Conservation (phyloP, 2,329 filamentous ascomycete species). For the Cadophora malorum region DNA sequence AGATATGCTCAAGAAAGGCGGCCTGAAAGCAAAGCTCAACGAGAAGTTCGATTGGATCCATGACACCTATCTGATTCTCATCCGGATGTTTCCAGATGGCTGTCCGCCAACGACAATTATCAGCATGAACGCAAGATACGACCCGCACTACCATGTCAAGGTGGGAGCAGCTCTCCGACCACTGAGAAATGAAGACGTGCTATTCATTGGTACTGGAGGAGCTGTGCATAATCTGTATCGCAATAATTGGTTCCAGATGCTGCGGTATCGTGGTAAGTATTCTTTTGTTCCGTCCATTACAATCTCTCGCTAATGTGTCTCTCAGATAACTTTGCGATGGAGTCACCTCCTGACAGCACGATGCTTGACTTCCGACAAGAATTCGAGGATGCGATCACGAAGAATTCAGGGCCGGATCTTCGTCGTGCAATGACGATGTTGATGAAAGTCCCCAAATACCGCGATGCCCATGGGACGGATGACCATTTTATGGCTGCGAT, state of each 20-base stretch:
- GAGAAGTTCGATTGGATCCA: constrained; percentile 73
- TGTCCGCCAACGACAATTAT: constrained; percentile 70
- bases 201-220: constrained; percentile 65
- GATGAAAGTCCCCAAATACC: constrained; percentile 71
- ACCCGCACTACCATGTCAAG: constrained; percentile 61
- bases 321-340: constrained; percentile 65
- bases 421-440: constrained; percentile 62
- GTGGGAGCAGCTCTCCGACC: constrained; percentile 63
- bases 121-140: constrained; percentile 60
- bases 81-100: constrained; percentile 70
- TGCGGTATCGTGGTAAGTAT: constrained; percentile 45
- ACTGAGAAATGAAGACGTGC: constrained; percentile 59
- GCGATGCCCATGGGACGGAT: constrained; percentile 72
- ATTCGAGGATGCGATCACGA: constrained; percentile 64
- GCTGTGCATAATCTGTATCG: constrained; percentile 75
- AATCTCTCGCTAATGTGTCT: background rate
- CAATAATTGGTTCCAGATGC: constrained; percentile 69
- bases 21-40: constrained; percentile 61
- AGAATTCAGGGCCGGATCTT: constrained; percentile 60
- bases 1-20: constrained; percentile 54
- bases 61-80: constrained; percentile 72
- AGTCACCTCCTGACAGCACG: constrained; percentile 62
- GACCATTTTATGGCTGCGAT: constrained; percentile 72
- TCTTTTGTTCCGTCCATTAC: background rate
- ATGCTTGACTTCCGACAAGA: constrained; percentile 71